These are phyloP conservation scores for Parachaetomium inaequale DNA, from an alignment of 495 filamentous ascomycete species.

Conservation along the genomic window DNA sequence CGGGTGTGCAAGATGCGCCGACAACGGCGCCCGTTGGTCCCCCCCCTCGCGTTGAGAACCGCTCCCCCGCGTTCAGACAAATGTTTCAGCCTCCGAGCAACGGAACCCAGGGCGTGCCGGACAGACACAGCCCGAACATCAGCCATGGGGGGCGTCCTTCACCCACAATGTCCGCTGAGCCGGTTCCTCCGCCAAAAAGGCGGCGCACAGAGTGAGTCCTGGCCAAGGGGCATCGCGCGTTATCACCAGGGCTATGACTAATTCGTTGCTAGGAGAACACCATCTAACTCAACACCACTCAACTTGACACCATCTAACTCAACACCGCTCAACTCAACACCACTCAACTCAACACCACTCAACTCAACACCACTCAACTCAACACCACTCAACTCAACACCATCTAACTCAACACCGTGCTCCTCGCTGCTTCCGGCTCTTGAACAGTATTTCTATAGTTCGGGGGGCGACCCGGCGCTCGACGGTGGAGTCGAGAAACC, in stretches of 20 bases:
- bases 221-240: background rate
- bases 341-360: no score
- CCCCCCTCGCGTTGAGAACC: background rate
- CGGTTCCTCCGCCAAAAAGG: constrained; percentile 16
- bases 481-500: constrained; percentile 41
- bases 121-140: background rate
- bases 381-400: background rate
- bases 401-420: no score
- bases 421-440: constrained; percentile 22
- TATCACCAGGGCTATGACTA: background rate
- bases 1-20: background rate
- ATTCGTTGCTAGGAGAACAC: background rate
- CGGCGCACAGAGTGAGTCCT: constrained; percentile 26
- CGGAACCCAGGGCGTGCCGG: background rate
- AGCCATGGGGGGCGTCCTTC: background rate
- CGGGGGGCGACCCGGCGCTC: constrained; percentile 18
- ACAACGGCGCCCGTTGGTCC: background rate
- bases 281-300: background rate
- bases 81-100: background rate
- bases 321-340: no score
- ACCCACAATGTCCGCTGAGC: background rate
- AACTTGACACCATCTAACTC: no score
- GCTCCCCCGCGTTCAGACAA: background rate
- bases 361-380: no score
- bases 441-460: constrained; percentile 22